Base-by-base conservation (phyloP, 2,329 filamentous ascomycete genomes). In the Coniochaeta sp. region DNA sequence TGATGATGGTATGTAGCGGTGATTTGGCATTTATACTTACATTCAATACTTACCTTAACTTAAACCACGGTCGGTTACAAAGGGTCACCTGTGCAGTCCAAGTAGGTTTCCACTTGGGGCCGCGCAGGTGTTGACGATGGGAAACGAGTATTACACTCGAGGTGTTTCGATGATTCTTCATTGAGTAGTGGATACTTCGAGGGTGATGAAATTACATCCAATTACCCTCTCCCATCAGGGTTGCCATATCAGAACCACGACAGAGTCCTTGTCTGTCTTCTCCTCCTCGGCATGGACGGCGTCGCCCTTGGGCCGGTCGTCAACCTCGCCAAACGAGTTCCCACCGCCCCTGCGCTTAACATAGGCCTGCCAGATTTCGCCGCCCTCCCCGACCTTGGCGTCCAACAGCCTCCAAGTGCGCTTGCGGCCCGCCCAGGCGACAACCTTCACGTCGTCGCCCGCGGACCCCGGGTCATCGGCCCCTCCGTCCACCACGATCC, bases 311-410 rank as follows among this genome's bases (percentile, higher is more conserved):
- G 58, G 4, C 59, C 62, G 54, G 9, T 63, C 58, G 42, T 66
- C 63, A 40, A 65, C 55, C 14, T 68, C 64, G n/a, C 61, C 64
- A 24, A 62, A 64, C 22, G 59, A 32, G 17, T 59, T 61, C 4
- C 59, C 55, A 24, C 57, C 59, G 14, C 64, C 65, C 22, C 57
- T 58, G 40, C 58, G 66, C 67, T 76, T 78, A 19, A 79, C 66
- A 50, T 81, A 81, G 0, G 75, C 77, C 69, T 81, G 78, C 77
- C 77, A 77, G 2, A 80, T 74, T 47, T 72, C 70, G 9, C 77
- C 75, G 19, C 71, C 64, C 1, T 69, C 63, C 2, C 69, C 70
- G 1, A 69, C 63, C 4, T 67, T 68, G 12, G 75, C 71, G 63
- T 81, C 77, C 47, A 78, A 60, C 59, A 81, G 64, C 34, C 62